phyloP scores from a whole-genome alignment of 2,329 filamentous ascomycete genomes.

The Botrytis medusae region DNA sequence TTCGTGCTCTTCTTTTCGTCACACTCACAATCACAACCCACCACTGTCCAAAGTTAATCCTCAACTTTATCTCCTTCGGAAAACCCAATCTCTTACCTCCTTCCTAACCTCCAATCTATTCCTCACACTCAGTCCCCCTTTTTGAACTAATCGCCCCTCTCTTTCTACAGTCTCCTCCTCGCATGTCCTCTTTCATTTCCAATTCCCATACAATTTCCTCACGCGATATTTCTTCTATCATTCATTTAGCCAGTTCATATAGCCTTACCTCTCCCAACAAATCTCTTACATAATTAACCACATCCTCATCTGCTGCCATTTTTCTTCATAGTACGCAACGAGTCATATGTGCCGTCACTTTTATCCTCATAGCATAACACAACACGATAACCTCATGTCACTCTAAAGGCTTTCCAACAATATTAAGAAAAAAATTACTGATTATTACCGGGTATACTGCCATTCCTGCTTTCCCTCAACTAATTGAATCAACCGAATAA shows the following conservation, averaged over 20 bases:
- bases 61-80: not conserved
- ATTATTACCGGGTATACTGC: conserved; percentile 5
- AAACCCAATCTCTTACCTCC: not conserved
- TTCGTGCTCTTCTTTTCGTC: not conserved
- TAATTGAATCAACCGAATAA: not conserved
- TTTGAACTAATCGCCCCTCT: not conserved
- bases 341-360: not conserved
- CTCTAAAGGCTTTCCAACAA: not conserved
- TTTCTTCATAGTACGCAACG: not conserved
- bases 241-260: not conserved
- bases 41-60: not conserved
- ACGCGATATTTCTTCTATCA: not conserved
- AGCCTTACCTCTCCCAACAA: not conserved
- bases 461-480: not conserved
- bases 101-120: not conserved
- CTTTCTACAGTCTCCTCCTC: not conserved
- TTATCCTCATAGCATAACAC: not conserved
- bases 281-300: not conserved
- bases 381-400: not conserved
- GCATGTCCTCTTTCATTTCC: not conserved
- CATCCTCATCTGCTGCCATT: not conserved
- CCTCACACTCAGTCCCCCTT: not conserved
- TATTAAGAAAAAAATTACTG: not conserved
- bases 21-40: not conserved
- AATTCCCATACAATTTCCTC: not conserved